These are phyloP conservation scores for Trichophyton rubrum DNA, from an alignment of 2,329 filamentous ascomycete genomes.

Conservation along the genomic window DNA sequence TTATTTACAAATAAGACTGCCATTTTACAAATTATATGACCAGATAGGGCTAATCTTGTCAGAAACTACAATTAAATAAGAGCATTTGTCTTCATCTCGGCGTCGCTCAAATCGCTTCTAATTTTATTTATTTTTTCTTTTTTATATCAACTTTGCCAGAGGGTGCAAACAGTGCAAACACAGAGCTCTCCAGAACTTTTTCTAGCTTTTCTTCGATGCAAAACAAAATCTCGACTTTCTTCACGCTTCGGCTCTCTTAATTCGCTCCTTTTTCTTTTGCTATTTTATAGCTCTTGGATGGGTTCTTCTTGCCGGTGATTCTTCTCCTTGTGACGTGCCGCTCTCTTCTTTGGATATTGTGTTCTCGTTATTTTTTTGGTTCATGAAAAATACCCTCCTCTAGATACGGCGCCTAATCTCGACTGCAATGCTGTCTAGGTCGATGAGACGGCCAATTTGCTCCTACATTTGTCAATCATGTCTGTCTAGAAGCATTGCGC, in stretches of 20 bases:
- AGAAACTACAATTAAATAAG: no score
- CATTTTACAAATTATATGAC: no score
- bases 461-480: conserved; percentile 27
- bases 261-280: background rate
- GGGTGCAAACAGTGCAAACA: background rate
- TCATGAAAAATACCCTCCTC: background rate
- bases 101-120: background rate
- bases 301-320: background rate
- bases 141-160: background rate
- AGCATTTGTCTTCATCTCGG: background rate
- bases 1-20: no score
- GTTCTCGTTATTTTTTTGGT: background rate
- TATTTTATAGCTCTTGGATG: background rate
- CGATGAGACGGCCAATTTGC: conserved; percentile 24
- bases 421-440: conserved; percentile 25
- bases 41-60: no score
- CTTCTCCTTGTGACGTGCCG: background rate
- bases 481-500: conserved; percentile 6
- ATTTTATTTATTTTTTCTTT: background rate
- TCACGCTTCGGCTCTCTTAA: background rate
- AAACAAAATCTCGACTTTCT: background rate
- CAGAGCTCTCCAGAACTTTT: background rate
- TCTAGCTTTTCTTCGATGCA: background rate
- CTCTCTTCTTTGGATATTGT: background rate
- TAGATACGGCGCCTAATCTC: background rate